Percentiles rank a stretch among this genome's conserved stretches.
phyloP scores from a whole-genome alignment of 2,329 filamentous ascomycete species.

The Xylaria sp. region DNA sequence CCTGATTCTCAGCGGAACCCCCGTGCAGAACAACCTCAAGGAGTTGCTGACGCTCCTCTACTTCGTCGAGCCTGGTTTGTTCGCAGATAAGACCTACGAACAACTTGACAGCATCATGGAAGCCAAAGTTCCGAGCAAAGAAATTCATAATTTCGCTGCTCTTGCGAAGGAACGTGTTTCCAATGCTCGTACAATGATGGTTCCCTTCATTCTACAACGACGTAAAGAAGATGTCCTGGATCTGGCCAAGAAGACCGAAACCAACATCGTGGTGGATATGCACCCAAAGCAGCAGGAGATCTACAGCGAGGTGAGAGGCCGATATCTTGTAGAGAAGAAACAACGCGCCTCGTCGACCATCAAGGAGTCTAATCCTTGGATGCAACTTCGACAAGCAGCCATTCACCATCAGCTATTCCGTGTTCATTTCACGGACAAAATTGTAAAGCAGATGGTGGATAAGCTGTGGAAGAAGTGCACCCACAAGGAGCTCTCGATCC shows the following conservation, averaged over 20 bases:
- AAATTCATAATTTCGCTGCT: slow-evolving; percentile 73
- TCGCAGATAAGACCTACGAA: slow-evolving; percentile 63
- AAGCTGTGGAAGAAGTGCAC: slow-evolving; percentile 67
- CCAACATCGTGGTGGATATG: slow-evolving; percentile 77
- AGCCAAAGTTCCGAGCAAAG: slow-evolving; percentile 79
- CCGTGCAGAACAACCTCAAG: slow-evolving; percentile 88
- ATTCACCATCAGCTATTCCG: slow-evolving; percentile 88
- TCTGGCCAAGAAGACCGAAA: slow-evolving; percentile 72
- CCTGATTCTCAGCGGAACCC: slow-evolving; percentile 82
- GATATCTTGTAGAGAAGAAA: slow-evolving; percentile 59
- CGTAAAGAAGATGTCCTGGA: slow-evolving; percentile 92
- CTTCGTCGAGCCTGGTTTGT: slow-evolving; percentile 88
- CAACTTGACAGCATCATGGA: slow-evolving; percentile 85
- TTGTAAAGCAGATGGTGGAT: slow-evolving; percentile 69
- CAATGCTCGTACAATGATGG: slow-evolving; percentile 84
- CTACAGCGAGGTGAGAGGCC: slow-evolving; percentile 60
- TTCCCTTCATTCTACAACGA: slow-evolving; percentile 87
- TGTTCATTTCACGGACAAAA: slow-evolving; percentile 69
- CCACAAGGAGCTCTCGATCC: slow-evolving; percentile 42
- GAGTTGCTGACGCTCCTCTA: slow-evolving; percentile 85
- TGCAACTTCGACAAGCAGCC: slow-evolving; percentile 86
- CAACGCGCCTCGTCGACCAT: slow-evolving; percentile 51
- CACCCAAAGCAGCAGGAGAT: slow-evolving; percentile 65
- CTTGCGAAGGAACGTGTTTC: slow-evolving; percentile 82
- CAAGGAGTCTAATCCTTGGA: slow-evolving; percentile 64